These are phyloP conservation scores for Lipomyces japonicus DNA, from an alignment of 805 yeast species.

Conservation along the genomic window DNA sequence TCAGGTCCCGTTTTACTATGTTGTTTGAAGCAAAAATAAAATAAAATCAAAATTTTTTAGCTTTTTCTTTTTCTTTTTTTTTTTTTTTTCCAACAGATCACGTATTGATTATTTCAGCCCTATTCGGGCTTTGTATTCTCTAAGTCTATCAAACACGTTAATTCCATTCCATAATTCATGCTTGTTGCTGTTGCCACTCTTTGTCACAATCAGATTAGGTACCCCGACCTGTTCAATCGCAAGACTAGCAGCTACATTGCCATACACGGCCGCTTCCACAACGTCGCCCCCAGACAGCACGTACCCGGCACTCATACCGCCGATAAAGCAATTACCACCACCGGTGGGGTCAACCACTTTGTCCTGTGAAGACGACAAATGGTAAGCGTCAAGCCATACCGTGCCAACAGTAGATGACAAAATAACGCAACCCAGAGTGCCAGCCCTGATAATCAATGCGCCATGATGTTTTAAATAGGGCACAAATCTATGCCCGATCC, in stretches of 20 bases:
- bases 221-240: slow-evolving; percentile 79
- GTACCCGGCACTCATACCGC: slow-evolving; percentile 68
- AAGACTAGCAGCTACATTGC: slow-evolving; percentile 73
- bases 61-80: background rate
- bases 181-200: slow-evolving; percentile 15
- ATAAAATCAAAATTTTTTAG: too few relatives aligned
- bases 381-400: slow-evolving; percentile 72
- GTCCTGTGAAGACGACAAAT: slow-evolving; percentile 40
- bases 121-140: slow-evolving; percentile 11
- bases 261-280: slow-evolving; percentile 56
- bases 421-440: slow-evolving; percentile 63
- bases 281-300: slow-evolving; percentile 41
- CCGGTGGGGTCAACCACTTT: slow-evolving; percentile 87
- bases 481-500: slow-evolving; percentile 44
- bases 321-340: slow-evolving; percentile 87
- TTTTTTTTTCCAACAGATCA: background rate
- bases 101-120: background rate
- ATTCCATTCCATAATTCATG: slow-evolving; percentile 60
- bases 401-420: slow-evolving; percentile 34
- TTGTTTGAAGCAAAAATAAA: too few relatives aligned
- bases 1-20: background rate
- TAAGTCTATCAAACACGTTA: slow-evolving; percentile 8
- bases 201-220: slow-evolving; percentile 29
- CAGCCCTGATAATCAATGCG: slow-evolving; percentile 70
- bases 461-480: slow-evolving; percentile 42